Conservation (phyloP, 176 grass and related monocot genomes). For the Musa schizocarpa region DNA sequence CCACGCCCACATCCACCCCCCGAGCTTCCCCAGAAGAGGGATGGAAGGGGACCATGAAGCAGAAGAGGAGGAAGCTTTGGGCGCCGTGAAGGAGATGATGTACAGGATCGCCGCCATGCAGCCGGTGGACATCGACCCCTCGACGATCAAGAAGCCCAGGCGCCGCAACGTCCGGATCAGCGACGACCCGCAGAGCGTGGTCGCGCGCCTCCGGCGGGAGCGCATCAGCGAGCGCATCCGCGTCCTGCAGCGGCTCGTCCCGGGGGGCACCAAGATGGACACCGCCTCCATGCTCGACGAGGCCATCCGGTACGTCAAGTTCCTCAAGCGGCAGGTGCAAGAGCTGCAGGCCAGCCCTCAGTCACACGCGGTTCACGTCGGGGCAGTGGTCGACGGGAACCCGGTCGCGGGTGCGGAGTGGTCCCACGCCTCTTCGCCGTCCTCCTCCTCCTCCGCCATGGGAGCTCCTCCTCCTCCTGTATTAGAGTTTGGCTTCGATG, state of each 20-base stretch:
- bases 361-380: not conserved
- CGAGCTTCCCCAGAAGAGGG: not conserved
- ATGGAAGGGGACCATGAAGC: not conserved
- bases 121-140: conserved; percentile 10
- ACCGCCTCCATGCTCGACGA: conserved; percentile 13
- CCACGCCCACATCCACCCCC: not conserved
- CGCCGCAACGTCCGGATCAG: conserved; percentile 3
- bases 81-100: conserved; percentile 6
- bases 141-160: not conserved
- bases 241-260: conserved; percentile 6
- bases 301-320: conserved; percentile 11
- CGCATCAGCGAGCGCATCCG: conserved; percentile 12
- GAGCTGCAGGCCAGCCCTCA: not conserved
- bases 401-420: not conserved
- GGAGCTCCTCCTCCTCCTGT: not conserved
- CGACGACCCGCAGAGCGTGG: conserved; percentile 8
- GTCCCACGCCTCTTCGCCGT: not conserved
- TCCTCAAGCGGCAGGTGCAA: conserved; percentile 9
- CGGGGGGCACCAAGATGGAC: conserved; percentile 13
- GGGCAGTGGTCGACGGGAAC: not conserved
- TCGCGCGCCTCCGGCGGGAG: not conserved
- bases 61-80: not conserved
- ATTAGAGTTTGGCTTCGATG: not conserved
- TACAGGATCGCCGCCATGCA: conserved; percentile 7
- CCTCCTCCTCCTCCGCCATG: not conserved